Base-by-base conservation (phyloP, 192 early-diverging fungal genomes). In the Funneliformis mosseae region DNA sequence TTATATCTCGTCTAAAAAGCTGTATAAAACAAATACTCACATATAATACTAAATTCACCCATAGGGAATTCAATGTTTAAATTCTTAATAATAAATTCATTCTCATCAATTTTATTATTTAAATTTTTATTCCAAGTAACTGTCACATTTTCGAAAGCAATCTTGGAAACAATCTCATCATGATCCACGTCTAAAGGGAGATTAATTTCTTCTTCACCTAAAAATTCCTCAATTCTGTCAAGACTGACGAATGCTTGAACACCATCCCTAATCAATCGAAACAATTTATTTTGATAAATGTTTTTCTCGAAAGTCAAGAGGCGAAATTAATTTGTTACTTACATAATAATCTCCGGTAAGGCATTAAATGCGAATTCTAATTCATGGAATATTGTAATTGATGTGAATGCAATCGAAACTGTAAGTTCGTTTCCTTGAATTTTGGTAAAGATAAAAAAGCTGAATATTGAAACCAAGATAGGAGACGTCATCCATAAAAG, bases 11-110 rank as follows among this genome's bases (percentile, higher is more conserved):
- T 41, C 9, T n/a, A 70, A 41, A 42, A 70, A n/a, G 8, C 6
- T 11, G 33, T 28, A 28, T 23, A 8, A 25, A 42, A 42, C 14
- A 4, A 2, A 41, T 18, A 70, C 68, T 73, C 27, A 55, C 91
- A 91, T 39, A 98, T 82, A 8, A 97, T 88, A 39, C 92, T 92
- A 14, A 97, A 89, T 69, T 93, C 92, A 41, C 90, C 91, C 3
- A 80, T 46, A 2, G 93, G 92, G 84, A 98, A 94, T 5, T 83
- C 85, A 67, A 95, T 77, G 74, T 89, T 88, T 12, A 97, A 79
- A 73, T 94, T 87, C 45, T 79, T 83, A 14, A 96, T 88, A 25
- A 85, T 77, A 64, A 95, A 95, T n/a, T 78, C 78, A n/a, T 21
- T 38, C 14, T 83, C 81, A 28, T 81, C 62, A 61, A 68, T 64